Base-by-base conservation (phyloP, 495 filamentous ascomycete genomes). In the Aspergillus avenaceus region DNA sequence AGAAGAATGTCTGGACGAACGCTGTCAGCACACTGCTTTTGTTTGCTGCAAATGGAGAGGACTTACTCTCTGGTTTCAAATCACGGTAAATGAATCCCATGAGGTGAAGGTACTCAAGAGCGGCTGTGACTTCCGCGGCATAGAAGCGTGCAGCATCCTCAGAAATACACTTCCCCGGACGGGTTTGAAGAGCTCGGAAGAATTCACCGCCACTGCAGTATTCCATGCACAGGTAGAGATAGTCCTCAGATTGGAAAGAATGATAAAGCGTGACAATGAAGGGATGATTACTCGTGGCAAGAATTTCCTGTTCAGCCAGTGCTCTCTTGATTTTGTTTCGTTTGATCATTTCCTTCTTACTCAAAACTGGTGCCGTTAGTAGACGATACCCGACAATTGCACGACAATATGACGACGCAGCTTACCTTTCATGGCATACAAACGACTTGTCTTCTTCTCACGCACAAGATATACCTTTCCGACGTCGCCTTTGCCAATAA, bases 341-440 rank as follows among this genome's bases (percentile, higher is more conserved):
- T 76, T 98, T 98, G 74, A 98, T 98, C 93, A 98, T 98, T 74
- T 98, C 93, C 77, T 97, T 96, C 73, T 98, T 98, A 78, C 91
- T 97, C 72, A 98, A 59, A 8, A 98, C 93, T 98, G 63, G 29
- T 29, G 37, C 49, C 24, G 47, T 64, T 27, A 69, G 64, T n/a
- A 25, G n/a, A n/a, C n/a, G n/a, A n/a, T n/a, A n/a, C n/a, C n/a
- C n/a, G n/a, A n/a, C n/a, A n/a, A n/a, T n/a, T n/a, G n/a, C n/a
- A n/a, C n/a, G n/a, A n/a, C n/a, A n/a, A n/a, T n/a, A n/a, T n/a
- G n/a, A n/a, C n/a, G n/a, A n/a, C n/a, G n/a, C n/a, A 28, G 61
- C 75, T 56, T 52, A 97, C 93, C 95, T 71, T 98, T 98, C 93
- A 98, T 98, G 47, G 93, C 93, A 76, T 97, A 98, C 47, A 98